A percentile compares a stretch with the other conserved stretches of the same genome.
Evolutionary conservation across 1,284 basidiomycete genomes (phyloP).

Genomic region (Meripilus lineatus): DNA sequence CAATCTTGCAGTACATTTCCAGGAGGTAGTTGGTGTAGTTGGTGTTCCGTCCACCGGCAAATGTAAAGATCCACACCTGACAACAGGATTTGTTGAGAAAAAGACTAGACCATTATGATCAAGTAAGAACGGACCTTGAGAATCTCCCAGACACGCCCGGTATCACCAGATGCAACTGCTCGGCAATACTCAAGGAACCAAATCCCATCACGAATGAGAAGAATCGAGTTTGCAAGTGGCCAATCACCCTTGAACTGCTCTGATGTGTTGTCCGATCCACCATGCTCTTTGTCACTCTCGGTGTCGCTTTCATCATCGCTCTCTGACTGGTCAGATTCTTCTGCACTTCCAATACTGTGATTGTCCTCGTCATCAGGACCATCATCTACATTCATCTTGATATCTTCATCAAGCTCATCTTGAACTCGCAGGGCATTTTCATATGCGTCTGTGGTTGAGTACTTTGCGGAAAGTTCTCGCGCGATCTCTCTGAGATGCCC

Average conservation of each 20-base stretch:
- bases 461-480: neutral
- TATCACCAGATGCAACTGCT: slow-evolving; percentile 10
- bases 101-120: neutral
- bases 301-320: no score
- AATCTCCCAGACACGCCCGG: slow-evolving; percentile 9
- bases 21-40: slow-evolving; percentile 16
- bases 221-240: slow-evolving; percentile 8
- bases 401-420: neutral
- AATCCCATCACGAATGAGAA: slow-evolving; percentile 12
- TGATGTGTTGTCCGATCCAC: no score
- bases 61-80: slow-evolving; percentile 19
- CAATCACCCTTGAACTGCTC: slow-evolving; percentile 9
- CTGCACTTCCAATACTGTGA: no score
- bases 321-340: no score
- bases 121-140: slow-evolving; percentile 8
- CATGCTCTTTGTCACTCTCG: no score
- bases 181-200: slow-evolving; percentile 11
- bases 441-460: slow-evolving; percentile 5
- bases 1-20: slow-evolving; percentile 15
- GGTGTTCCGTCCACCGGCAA: slow-evolving; percentile 12
- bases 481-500: neutral
- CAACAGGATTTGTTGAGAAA: neutral
- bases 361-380: no score
- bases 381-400: no score
- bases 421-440: slow-evolving; percentile 3